A percentile compares a stretch with the other conserved stretches of the same genome.
Evolutionary conservation across 2,329 filamentous ascomycete genomes (phyloP).

Genomic region (Magnaporthiopsis rhizophila): DNA sequence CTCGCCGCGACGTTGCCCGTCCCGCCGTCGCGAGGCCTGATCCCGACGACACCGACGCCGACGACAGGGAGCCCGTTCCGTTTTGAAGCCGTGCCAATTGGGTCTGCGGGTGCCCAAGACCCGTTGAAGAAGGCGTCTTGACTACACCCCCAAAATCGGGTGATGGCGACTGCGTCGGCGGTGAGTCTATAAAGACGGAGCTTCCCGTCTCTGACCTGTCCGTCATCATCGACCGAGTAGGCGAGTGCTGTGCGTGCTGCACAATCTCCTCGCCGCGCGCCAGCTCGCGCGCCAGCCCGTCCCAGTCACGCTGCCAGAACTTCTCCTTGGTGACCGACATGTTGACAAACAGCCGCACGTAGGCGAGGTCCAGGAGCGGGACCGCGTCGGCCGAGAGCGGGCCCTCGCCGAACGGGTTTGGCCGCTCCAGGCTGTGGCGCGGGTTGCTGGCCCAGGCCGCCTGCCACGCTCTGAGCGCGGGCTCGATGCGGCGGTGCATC

Average conservation of each 20-base stretch:
- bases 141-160: conserved; percentile 32
- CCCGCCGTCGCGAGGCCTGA: conserved; percentile 11
- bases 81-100: conserved; percentile 16
- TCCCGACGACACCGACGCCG: neutral
- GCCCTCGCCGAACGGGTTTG: conserved; percentile 73
- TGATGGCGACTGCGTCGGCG: conserved; percentile 42
- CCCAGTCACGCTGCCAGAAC: conserved; percentile 91
- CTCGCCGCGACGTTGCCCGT: conserved; percentile 58
- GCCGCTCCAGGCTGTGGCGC: conserved; percentile 73
- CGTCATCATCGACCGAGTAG: conserved; percentile 34
- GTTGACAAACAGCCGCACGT: conserved; percentile 87
- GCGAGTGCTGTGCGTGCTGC: conserved; percentile 55
- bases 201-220: conserved; percentile 39
- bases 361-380: conserved; percentile 82
- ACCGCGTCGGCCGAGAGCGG: conserved; percentile 87
- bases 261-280: conserved; percentile 68
- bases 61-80: neutral
- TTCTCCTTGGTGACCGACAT: conserved; percentile 87
- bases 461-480: conserved; percentile 90
- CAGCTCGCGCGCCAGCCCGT: conserved; percentile 82
- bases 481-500: conserved; percentile 93
- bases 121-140: conserved; percentile 24
- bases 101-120: conserved; percentile 17
- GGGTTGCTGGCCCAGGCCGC: conserved; percentile 83
- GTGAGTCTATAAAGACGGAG: conserved; percentile 42